Evolutionary conservation across 2,329 filamentous ascomycete genomes (phyloP).

Genomic region (Penicillium psychrosexuale): DNA sequence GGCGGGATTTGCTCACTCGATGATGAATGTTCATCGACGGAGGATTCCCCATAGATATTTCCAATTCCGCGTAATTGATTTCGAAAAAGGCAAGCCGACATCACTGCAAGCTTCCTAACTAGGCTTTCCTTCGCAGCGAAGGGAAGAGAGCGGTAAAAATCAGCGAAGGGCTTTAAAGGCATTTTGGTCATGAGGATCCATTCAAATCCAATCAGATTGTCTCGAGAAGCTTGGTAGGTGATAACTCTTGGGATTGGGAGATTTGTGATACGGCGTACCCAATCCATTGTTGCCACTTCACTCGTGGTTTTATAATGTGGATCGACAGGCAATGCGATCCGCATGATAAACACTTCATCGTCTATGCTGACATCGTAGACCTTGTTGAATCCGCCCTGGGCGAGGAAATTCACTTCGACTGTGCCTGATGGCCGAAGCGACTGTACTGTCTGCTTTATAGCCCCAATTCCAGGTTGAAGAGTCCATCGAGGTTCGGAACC

Average conservation of each 20-base stretch:
- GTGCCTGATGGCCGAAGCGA: not conserved
- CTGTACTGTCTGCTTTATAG: not conserved
- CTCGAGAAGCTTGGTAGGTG: slow-evolving; percentile 10
- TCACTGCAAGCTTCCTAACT: slow-evolving; percentile 2
- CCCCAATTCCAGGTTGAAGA: not conserved
- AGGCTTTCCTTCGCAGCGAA: slow-evolving; percentile 7
- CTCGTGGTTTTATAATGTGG: slow-evolving; percentile 11
- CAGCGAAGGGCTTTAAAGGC: slow-evolving; percentile 8
- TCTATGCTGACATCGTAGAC: not conserved
- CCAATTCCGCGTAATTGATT: slow-evolving; percentile 1
- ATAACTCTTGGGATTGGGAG: slow-evolving; percentile 14
- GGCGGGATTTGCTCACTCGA: not conserved
- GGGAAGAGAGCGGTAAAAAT: slow-evolving; percentile 7
- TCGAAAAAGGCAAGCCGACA: slow-evolving; percentile 6
- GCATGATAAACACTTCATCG: not conserved
- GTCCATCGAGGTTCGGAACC: not conserved
- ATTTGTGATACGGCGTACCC: slow-evolving; percentile 6
- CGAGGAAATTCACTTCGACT: not conserved
- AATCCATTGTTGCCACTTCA: slow-evolving; percentile 16
- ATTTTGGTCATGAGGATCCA: slow-evolving; percentile 15
- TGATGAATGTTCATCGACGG: not conserved
- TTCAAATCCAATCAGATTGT: slow-evolving; percentile 20
- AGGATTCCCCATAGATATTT: slow-evolving; percentile 1
- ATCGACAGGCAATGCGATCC: slow-evolving; percentile 11
- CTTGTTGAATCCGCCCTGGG: not conserved